Conservation (phyloP, 306 rosid species). For the Elaeagnus macrophylla region DNA sequence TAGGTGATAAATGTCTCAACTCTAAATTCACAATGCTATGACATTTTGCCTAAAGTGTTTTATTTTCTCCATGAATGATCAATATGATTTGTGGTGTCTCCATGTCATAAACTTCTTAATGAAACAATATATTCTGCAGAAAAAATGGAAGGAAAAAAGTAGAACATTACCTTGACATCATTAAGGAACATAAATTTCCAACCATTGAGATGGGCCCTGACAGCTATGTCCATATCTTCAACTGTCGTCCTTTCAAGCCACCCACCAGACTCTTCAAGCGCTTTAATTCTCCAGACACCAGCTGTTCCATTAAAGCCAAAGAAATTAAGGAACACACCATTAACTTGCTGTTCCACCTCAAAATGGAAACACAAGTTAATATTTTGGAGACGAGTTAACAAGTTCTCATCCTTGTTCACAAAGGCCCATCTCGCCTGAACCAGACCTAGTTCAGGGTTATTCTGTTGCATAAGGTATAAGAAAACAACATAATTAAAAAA, state of each 20-base stretch:
- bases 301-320: conserved; percentile 99
- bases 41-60: too few relatives aligned
- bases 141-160: neutral
- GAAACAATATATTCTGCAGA: too few relatives aligned
- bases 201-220: conserved; percentile 91
- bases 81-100: too few relatives aligned
- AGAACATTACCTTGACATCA: conserved; percentile 68
- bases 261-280: conserved; percentile 90
- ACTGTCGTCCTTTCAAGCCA: conserved; percentile 96
- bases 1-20: too few relatives aligned
- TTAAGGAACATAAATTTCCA: conserved; percentile 90
- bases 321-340: conserved; percentile 78
- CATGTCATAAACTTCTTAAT: too few relatives aligned
- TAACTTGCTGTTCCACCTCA: conserved; percentile 98
- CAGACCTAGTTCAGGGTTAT: conserved; percentile 66
- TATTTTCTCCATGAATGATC: too few relatives aligned
- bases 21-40: too few relatives aligned
- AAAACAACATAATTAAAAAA: neutral
- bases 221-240: conserved; percentile 96
- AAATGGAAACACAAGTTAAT: conserved; percentile 92
- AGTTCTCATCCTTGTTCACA: conserved; percentile 89
- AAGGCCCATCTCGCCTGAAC: conserved; percentile 96
- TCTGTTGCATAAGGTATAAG: conserved; percentile 32
- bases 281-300: conserved; percentile 95
- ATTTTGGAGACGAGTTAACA: conserved; percentile 93